These are phyloP conservation scores for Scleroderma citrinum DNA, from an alignment of 768 basidiomycete genomes.

Conservation along the genomic window DNA sequence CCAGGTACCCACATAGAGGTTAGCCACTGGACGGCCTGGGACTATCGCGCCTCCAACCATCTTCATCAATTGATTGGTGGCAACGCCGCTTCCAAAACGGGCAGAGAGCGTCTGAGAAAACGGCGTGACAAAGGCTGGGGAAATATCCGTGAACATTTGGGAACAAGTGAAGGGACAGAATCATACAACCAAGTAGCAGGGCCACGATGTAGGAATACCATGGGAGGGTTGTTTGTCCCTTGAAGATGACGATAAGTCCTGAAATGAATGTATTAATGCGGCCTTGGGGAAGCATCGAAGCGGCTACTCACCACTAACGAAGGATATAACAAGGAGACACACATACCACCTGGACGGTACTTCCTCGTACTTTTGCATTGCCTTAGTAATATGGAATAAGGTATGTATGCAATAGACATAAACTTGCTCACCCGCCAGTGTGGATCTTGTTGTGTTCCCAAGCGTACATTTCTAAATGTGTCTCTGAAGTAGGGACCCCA, in stretches of 20 bases:
- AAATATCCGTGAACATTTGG: not conserved
- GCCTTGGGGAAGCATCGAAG: not conserved
- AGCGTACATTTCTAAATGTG: conserved; percentile 44
- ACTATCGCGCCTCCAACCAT: conserved; percentile 58
- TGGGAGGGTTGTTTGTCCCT: conserved; percentile 55
- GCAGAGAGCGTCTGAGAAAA: conserved; percentile 53
- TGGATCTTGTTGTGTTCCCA: conserved; percentile 45
- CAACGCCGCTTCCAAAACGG: conserved; percentile 56
- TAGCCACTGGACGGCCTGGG: conserved; percentile 61
- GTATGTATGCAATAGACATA: too few species aligned
- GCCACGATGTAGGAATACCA: conserved; percentile 61
- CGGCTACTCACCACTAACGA: conserved; percentile 44
- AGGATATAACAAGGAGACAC: conserved; percentile 41
- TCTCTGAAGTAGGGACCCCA: conserved; percentile 47
- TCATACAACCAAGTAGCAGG: conserved; percentile 45
- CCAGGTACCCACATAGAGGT: conserved; percentile 48
- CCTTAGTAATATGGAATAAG: conserved; percentile 22
- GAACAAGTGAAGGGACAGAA: conserved; percentile 21
- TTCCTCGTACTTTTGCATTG: conserved; percentile 56
- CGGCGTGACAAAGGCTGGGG: conserved; percentile 21
- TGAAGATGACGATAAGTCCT: conserved; percentile 52
- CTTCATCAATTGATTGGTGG: conserved; percentile 57
- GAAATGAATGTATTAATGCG: not conserved
- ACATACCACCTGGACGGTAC: conserved; percentile 59
- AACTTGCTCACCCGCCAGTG: conserved; percentile 41